Conservation (phyloP, 1,284 basidiomycete genomes). For the Microbotryomycetes sp. region DNA sequence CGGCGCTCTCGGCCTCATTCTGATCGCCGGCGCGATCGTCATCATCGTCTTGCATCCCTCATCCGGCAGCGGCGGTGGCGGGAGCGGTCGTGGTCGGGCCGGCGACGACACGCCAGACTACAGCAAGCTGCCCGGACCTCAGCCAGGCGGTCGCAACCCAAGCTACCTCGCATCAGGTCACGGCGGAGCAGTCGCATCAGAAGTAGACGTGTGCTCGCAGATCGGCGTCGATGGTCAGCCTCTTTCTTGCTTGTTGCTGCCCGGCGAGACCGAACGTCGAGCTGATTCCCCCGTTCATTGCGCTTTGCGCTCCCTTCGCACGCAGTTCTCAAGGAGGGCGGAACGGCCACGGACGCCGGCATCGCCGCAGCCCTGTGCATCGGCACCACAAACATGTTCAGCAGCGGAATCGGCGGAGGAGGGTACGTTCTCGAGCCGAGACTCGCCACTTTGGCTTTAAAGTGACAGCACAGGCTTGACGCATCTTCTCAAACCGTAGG, state of each 20-base stretch:
- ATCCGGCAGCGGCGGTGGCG: background rate
- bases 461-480: background rate
- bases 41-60: conserved; percentile 10
- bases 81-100: background rate
- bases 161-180: conserved; percentile 64
- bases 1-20: conserved; percentile 1
- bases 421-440: too few species aligned
- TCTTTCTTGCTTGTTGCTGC: conserved; percentile 53
- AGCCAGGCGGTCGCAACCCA: conserved; percentile 50
- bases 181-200: conserved; percentile 76
- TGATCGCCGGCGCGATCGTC: conserved; percentile 15
- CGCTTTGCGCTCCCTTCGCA: background rate
- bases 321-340: conserved; percentile 52
- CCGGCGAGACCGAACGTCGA: background rate
- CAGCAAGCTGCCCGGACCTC: conserved; percentile 31
- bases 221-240: conserved; percentile 60
- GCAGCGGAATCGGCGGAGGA: conserved; percentile 75
- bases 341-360: conserved; percentile 83
- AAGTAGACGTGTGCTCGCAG: conserved; percentile 73
- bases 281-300: background rate
- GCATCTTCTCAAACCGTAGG: conserved; percentile 36
- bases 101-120: conserved; percentile 25
- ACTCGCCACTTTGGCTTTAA: background rate
- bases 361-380: conserved; percentile 72
- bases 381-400: conserved; percentile 84